Conservation (phyloP, 495 filamentous ascomycete species). For the Trichoderma gamsii region DNA sequence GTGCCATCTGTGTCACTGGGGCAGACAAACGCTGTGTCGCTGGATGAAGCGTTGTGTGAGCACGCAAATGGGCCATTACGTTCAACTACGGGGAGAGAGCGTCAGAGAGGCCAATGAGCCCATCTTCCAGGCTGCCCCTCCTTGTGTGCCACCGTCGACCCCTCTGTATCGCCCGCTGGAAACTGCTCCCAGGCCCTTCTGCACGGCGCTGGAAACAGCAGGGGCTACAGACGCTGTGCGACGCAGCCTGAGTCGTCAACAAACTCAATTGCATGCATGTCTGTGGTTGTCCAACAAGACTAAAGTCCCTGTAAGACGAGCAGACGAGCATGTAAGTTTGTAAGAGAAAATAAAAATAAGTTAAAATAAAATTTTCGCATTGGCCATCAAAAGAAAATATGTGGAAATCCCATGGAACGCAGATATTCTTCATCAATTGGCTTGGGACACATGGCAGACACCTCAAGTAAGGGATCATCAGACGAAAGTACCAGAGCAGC, state of each 20-base stretch:
- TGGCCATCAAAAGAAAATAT: background rate
- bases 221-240: background rate
- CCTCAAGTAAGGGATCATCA: background rate
- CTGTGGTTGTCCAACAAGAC: background rate
- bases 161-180: background rate
- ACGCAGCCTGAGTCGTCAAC: constrained; percentile 7
- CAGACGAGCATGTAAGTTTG: background rate
- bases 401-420: background rate
- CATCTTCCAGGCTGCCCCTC: background rate
- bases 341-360: background rate
- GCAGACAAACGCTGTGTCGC: background rate
- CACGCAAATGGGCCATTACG: background rate
- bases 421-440: constrained; percentile 3
- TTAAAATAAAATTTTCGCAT: background rate
- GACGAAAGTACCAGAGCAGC: background rate
- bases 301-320: background rate
- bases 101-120: background rate
- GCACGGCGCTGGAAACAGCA: background rate
- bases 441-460: background rate
- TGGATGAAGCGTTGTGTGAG: background rate
- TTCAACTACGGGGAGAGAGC: too few species aligned
- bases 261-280: background rate
- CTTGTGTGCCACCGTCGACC: background rate
- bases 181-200: background rate
- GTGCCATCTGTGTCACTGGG: background rate